Conservation (phyloP, 2,329 filamentous ascomycete species). For the Orbilia ellipsospora region DNA sequence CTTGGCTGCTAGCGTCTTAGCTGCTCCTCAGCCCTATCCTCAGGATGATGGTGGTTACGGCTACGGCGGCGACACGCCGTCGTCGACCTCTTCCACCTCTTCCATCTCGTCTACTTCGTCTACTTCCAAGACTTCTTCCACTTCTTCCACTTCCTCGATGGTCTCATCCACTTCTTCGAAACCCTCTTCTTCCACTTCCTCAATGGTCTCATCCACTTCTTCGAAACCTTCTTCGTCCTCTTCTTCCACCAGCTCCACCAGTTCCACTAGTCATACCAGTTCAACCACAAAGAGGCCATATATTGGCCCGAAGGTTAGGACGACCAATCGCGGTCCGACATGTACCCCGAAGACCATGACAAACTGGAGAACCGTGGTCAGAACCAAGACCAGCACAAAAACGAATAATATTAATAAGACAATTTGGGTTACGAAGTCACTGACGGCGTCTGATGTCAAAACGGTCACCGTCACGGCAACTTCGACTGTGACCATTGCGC, state of each 20-base stretch:
- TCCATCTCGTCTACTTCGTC: neutral
- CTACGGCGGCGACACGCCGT: no score
- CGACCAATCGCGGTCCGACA: neutral
- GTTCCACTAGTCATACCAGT: no score
- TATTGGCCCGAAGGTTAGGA: neutral
- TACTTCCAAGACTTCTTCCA: neutral
- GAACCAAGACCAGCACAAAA: constrained; percentile 9
- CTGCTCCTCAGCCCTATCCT: constrained; percentile 14
- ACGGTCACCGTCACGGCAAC: neutral
- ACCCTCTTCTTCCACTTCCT: neutral
- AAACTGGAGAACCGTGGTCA: neutral
- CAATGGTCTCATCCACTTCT: neutral
- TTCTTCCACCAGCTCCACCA: no score
- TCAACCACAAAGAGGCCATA: no score
- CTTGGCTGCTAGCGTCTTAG: constrained; percentile 15
- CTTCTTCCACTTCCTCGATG: neutral
- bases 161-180: neutral
- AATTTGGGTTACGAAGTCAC: neutral
- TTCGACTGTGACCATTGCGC: neutral
- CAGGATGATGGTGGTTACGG: neutral
- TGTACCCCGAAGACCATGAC: constrained; percentile 16
- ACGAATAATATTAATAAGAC: constrained; percentile 2
- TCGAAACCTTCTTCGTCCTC: neutral
- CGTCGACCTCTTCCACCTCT: neutral
- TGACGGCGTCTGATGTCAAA: neutral